A percentile compares a stretch with the other conserved stretches of the same genome.
phyloP scores from a whole-genome alignment of 116 monocot species.

The Thalassia testudinum region DNA sequence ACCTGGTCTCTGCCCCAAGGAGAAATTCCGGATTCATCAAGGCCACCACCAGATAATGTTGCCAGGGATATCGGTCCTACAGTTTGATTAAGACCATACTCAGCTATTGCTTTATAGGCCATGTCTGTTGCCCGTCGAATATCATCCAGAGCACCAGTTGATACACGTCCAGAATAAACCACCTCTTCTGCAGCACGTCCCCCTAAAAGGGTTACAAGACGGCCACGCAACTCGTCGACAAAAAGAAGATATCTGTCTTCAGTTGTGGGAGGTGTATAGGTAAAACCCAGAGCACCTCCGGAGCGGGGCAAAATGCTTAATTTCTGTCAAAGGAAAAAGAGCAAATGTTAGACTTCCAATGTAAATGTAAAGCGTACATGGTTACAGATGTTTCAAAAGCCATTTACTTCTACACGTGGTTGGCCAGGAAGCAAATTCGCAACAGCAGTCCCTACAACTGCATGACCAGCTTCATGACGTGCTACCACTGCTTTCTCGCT shows the following conservation, averaged over 20 bases:
- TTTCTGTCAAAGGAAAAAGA: constrained; percentile 40
- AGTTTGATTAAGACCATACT: constrained; percentile 77
- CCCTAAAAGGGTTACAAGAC: constrained; percentile 89
- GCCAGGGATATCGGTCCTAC: constrained; percentile 87
- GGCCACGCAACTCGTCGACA: constrained; percentile 85
- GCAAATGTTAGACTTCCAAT: background rate
- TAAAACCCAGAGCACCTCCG: constrained; percentile 95
- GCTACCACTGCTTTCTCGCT: constrained; percentile 93
- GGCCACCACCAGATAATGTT: constrained; percentile 79
- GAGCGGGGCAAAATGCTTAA: constrained; percentile 95
- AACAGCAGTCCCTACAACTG: constrained; percentile 96
- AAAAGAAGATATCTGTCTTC: constrained; percentile 96
- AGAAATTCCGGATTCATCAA: constrained; percentile 80
- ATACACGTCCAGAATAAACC: constrained; percentile 86
- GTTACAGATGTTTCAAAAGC: background rate
- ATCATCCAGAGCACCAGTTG: constrained; percentile 98
- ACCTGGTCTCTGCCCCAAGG: constrained; percentile 96
- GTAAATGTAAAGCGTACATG: background rate
- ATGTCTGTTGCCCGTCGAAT: constrained; percentile 95
- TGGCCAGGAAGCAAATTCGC: constrained; percentile 83
- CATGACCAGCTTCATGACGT: constrained; percentile 98
- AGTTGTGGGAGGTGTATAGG: constrained; percentile 84
- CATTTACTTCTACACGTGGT: constrained; percentile 79
- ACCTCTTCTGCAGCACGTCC: constrained; percentile 97
- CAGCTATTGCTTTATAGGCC: constrained; percentile 98